Evolutionary conservation across 169 alveolate genomes (phyloP), one percentile per base, ranked within the genome.

Genomic region (Ophryocystis elektroscirrha): DNA sequence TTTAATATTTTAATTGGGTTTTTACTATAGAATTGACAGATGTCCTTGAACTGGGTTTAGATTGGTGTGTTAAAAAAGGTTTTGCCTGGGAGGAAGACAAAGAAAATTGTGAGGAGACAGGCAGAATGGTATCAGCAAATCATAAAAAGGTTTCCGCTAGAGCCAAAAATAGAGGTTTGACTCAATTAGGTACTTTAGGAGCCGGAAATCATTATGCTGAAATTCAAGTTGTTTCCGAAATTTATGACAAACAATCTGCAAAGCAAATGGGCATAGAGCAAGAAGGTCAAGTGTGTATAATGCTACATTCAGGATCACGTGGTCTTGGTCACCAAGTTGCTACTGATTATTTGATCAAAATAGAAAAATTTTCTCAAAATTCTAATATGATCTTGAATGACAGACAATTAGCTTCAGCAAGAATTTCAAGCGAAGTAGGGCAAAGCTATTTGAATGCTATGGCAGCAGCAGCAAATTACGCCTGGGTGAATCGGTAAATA

Each of bases 141-240:
- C 72, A 84, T 27, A 51, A 69, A 30, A 67, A 63, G 52, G 89
- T 79, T 1, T 74, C 87, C 2, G 39, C 63, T 16, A 50, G 84
- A 48, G 84, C 82, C 9, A 72, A 71, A 53, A 79, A 72, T 59
- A 54, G 89, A 36, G 89, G 89, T 1, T 63, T 79, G 46, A 78
- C 89, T 2, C 89, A 79, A 59, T 58, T 79, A 74, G 89, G 89
- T 19, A 79, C 89, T 6, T 69, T 79, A 27, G 89, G 89, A 6
- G 89, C 89, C 2, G 89, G 89, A 20, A 79, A 79, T 43, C 89
- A 79, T 61, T 79, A 79, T 56, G 83, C 81, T 2, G 89, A 79
- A 51, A 69, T 79, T 15, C 89, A 79, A 69, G 79, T 73, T 20
- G 85, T 79, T 2, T 83, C 71, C 19, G 84, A 75, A 57, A 71